Evolutionary conservation across 768 basidiomycete genomes (phyloP).

Genomic region (Kwoniella europaea): DNA sequence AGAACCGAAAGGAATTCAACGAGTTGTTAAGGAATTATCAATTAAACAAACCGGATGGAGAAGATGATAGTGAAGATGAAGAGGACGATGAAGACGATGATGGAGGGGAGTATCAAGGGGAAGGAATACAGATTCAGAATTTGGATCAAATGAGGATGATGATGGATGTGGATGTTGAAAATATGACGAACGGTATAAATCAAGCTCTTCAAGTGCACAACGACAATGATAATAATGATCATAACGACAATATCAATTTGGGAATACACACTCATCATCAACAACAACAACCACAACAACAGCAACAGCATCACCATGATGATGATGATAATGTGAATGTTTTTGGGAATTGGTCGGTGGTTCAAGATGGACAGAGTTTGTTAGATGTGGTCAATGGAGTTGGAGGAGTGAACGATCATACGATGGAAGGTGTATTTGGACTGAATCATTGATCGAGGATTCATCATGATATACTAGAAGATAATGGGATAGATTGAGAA

Average conservation of each 20-base stretch:
- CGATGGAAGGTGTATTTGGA: slow-evolving; percentile 25
- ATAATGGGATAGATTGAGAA: too few relatives aligned
- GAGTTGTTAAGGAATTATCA: slow-evolving; percentile 34
- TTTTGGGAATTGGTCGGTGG: slow-evolving; percentile 13
- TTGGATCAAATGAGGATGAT: slow-evolving; percentile 10
- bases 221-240: background rate
- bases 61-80: background rate
- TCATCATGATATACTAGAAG: too few relatives aligned
- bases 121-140: background rate
- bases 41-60: background rate
- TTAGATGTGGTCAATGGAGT: slow-evolving; percentile 29
- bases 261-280: slow-evolving; percentile 8
- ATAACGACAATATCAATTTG: slow-evolving; percentile 2
- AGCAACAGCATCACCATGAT: background rate
- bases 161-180: slow-evolving; percentile 11
- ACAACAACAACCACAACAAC: slow-evolving; percentile 10
- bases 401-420: slow-evolving; percentile 1
- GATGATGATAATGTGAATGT: slow-evolving; percentile 16
- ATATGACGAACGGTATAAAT: slow-evolving; percentile 12
- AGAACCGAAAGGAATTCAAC: slow-evolving; percentile 43
- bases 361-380: slow-evolving; percentile 31
- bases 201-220: slow-evolving; percentile 11
- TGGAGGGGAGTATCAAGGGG: background rate
- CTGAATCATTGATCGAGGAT: background rate
- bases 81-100: slow-evolving; percentile 1